Evolutionary conservation across 129 eudicot genomes (phyloP).

Genomic region (Heracleum sosnowskyi): DNA sequence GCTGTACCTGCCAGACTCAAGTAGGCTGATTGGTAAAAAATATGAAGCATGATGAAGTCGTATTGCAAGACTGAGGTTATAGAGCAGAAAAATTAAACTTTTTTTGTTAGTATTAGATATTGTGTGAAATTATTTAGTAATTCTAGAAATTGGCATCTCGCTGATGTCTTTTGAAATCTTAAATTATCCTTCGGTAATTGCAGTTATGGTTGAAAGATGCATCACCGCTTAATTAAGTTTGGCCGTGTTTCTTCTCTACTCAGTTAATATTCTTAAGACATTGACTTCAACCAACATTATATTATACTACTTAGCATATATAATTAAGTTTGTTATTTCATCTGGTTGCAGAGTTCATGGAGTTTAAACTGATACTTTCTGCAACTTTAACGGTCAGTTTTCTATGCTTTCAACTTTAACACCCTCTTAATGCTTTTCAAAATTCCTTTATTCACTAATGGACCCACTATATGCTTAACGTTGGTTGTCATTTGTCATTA

Average conservation of each 20-base stretch:
- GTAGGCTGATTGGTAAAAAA: too few relatives aligned
- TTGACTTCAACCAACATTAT: not conserved
- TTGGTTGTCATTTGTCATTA: not conserved
- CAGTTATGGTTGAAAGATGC: not conserved
- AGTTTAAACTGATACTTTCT: not conserved
- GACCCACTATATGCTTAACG: not conserved
- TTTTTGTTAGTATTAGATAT: not conserved
- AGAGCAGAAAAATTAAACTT: not conserved
- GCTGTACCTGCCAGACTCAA: too few relatives aligned
- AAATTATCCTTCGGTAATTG: not conserved
- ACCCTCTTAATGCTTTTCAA: not conserved
- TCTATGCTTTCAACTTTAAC: not conserved
- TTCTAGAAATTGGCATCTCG: not conserved
- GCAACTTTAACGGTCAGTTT: not conserved
- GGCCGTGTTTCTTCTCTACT: not conserved
- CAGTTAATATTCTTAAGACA: not conserved
- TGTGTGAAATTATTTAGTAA: not conserved
- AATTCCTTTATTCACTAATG: not conserved
- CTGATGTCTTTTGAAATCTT: not conserved
- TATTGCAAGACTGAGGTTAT: not conserved
- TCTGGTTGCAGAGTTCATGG: not conserved
- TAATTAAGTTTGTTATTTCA: not conserved
- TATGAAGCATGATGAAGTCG: not conserved
- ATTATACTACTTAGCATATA: not conserved
- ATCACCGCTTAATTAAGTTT: not conserved